These are phyloP conservation scores for Neurospora sp. DNA, from an alignment of 2,329 filamentous ascomycete species.

Conservation along the genomic window DNA sequence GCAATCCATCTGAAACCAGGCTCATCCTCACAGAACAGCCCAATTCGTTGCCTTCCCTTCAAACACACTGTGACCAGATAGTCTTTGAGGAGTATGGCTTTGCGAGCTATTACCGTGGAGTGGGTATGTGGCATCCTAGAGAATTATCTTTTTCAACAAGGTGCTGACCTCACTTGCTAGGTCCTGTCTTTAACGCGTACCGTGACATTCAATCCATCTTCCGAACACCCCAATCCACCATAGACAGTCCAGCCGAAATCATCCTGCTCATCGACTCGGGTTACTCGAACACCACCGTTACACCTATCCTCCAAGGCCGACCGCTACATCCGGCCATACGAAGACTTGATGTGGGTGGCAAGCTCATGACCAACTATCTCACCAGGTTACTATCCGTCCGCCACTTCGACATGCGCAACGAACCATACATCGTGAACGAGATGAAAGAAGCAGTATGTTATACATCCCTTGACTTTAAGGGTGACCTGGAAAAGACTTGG, in stretches of 20 bases:
- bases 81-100: conserved; percentile 98
- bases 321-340: conserved; percentile 74
- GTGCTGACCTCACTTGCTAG: conserved; percentile 29
- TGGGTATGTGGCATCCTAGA: conserved; percentile 38
- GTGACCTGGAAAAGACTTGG: conserved; percentile 75
- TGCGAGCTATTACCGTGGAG: conserved; percentile 67
- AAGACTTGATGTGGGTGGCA: conserved; percentile 83
- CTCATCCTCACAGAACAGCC: conserved; percentile 78
- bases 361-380: conserved; percentile 85
- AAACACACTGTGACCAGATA: conserved; percentile 89
- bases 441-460: conserved; percentile 90
- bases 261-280: conserved; percentile 85
- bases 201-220: conserved; percentile 65
- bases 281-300: conserved; percentile 87
- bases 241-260: conserved; percentile 58
- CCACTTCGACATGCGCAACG: conserved; percentile 92
- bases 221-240: conserved; percentile 38
- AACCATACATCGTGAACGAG: conserved; percentile 87
- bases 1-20: conserved; percentile 72
- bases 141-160: background rate
- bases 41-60: conserved; percentile 69
- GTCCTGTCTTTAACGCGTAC: conserved; percentile 69
- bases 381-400: conserved; percentile 82
- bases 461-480: conserved; percentile 64
- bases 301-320: conserved; percentile 71